Percentiles rank a stretch among this genome's conserved stretches.
Evolutionary conservation across 1,139 yeast species (phyloP).

Genomic region (Kodamaea anthophila): DNA sequence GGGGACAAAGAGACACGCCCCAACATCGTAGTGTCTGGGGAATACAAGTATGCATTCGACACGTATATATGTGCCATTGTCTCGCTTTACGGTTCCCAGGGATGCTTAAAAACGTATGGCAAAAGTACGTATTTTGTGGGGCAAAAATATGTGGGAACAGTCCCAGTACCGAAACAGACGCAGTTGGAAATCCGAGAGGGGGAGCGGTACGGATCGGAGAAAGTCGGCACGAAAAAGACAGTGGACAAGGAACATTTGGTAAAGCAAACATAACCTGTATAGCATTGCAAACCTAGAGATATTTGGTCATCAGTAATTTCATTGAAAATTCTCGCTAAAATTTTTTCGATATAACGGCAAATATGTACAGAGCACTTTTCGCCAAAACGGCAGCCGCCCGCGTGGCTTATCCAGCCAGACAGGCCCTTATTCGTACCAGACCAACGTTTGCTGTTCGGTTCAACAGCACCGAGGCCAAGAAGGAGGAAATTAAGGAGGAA

Average conservation of each 20-base stretch:
- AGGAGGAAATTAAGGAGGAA: constrained; percentile 9
- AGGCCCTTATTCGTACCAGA: constrained; percentile 11
- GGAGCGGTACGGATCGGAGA: constrained; percentile 1
- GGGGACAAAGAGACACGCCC: constrained; percentile 10
- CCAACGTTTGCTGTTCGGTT: constrained; percentile 14
- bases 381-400: constrained; percentile 18
- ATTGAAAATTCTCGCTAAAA: too few species aligned
- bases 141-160: constrained; percentile 2
- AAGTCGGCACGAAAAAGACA: background rate
- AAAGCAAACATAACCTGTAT: too few species aligned
- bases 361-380: constrained; percentile 30
- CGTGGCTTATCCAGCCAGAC: constrained; percentile 15
- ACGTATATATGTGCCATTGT: constrained; percentile 12
- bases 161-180: constrained; percentile 6
- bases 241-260: too few species aligned
- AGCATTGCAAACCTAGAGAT: too few species aligned
- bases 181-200: constrained; percentile 7
- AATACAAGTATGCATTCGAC: constrained; percentile 6
- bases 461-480: constrained; percentile 19
- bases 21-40: constrained; percentile 5
- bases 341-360: constrained; percentile 3
- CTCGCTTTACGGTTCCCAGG: constrained; percentile 9
- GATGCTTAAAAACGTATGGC: constrained; percentile 9
- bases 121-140: constrained; percentile 12
- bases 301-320: too few species aligned